Evolutionary conservation across 371 early-diverging fungal genomes (phyloP).

Genomic region (Syncephalastrum contaminatum): DNA sequence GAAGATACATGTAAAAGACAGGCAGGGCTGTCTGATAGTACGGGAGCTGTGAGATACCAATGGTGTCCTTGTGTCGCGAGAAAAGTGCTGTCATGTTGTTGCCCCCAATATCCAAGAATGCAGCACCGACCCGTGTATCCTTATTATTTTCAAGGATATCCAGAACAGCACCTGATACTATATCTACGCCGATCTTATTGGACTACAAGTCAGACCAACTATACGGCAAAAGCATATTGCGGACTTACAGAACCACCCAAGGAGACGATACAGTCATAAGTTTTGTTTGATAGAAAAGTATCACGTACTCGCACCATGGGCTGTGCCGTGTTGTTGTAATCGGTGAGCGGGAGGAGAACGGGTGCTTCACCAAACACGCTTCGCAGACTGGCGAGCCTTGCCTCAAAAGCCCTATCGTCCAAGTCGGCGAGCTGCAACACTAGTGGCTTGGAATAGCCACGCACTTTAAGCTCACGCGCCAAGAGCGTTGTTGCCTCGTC

Average conservation of each 20-base stretch:
- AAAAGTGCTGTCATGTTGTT: slow-evolving; percentile 27
- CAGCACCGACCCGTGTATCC: slow-evolving; percentile 23
- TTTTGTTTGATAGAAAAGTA: slow-evolving; percentile 8
- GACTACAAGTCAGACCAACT: background rate
- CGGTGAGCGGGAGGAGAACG: slow-evolving; percentile 4
- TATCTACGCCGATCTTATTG: slow-evolving; percentile 16
- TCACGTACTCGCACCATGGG: slow-evolving; percentile 19
- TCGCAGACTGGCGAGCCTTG: slow-evolving; percentile 6
- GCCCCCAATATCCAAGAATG: slow-evolving; percentile 26
- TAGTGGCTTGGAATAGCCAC: slow-evolving; percentile 14
- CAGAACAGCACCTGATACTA: slow-evolving; percentile 25
- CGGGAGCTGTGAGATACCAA: slow-evolving; percentile 43
- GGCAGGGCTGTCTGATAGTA: slow-evolving; percentile 53
- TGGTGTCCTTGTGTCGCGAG: slow-evolving; percentile 26
- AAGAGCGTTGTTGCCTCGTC: slow-evolving; percentile 33
- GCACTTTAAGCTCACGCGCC: slow-evolving; percentile 33
- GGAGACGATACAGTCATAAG: slow-evolving; percentile 30
- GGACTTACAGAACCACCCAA: slow-evolving; percentile 26
- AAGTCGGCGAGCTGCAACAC: slow-evolving; percentile 12
- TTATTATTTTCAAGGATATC: slow-evolving; percentile 16
- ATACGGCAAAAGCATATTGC: background rate
- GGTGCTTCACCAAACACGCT: slow-evolving; percentile 7
- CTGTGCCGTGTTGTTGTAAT: slow-evolving; percentile 21
- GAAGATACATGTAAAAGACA: slow-evolving; percentile 47
- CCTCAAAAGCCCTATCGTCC: slow-evolving; percentile 8